These are phyloP conservation scores for Aeminium ludgeri DNA, from an alignment of 495 filamentous ascomycete species.

Conservation along the genomic window DNA sequence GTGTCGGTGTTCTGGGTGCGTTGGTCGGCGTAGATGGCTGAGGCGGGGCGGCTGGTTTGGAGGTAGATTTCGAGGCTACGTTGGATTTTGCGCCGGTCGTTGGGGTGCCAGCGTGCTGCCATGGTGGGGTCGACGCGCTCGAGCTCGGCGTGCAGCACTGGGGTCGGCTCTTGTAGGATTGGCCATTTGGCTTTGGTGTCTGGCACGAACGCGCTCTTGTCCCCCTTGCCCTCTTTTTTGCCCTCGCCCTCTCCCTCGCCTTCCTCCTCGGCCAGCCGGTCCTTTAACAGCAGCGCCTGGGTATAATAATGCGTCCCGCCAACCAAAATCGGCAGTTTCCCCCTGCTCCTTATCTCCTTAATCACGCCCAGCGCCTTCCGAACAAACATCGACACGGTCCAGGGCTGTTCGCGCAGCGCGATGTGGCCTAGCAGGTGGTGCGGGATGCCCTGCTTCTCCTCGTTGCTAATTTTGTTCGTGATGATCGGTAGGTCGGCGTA, in stretches of 20 bases:
- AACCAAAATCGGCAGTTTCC: conserved; percentile 74
- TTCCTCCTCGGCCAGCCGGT: conserved; percentile 36
- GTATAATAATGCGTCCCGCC: conserved; percentile 94
- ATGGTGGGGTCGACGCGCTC: conserved; percentile 71
- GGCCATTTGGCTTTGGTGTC: conserved; percentile 7
- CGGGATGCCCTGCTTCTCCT: conserved; percentile 63
- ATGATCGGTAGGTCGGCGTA: conserved; percentile 86
- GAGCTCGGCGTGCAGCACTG: conserved; percentile 53
- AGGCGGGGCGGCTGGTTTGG: conserved; percentile 58
- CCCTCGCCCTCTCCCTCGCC: conserved; percentile 23
- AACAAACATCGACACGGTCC: conserved; percentile 61
- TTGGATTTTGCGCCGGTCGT: conserved; percentile 74
- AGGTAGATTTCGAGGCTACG: conserved; percentile 83
- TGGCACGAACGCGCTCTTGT: conserved; percentile 7
- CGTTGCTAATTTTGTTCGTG: conserved; percentile 71
- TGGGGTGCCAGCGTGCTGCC: conserved; percentile 86
- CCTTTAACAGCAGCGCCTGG: conserved; percentile 67
- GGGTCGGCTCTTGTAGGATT: conserved; percentile 52
- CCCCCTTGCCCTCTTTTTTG: conserved; percentile 12
- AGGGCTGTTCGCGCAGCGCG: conserved; percentile 55
- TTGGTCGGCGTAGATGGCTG: conserved; percentile 78
- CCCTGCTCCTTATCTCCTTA: conserved; percentile 55
- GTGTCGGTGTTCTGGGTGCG: no score
- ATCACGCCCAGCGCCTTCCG: conserved; percentile 51
- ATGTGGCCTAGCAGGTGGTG: conserved; percentile 81